A percentile compares a stretch with the other conserved stretches of the same genome.
These are phyloP conservation scores for Aspergillus nidulans DNA, from an alignment of 495 filamentous ascomycete species.

Conservation along the genomic window DNA sequence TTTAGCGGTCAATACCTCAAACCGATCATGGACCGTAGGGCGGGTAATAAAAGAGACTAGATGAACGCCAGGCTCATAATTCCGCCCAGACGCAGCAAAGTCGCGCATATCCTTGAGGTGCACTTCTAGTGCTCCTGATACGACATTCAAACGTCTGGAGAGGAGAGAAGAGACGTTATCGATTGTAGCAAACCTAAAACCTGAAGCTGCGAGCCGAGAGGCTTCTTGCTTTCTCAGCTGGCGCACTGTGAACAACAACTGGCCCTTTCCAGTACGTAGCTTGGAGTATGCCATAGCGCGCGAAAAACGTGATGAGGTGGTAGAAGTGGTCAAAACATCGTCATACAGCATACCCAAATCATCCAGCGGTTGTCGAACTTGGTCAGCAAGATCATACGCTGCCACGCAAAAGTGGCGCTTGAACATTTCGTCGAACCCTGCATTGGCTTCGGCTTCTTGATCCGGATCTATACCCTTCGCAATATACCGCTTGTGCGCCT, in stretches of 20 bases:
- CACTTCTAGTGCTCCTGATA: conserved; percentile 44
- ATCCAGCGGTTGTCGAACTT: conserved; percentile 56
- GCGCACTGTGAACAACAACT: conserved; percentile 78
- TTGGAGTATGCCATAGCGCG: conserved; percentile 32
- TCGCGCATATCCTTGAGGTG: conserved; percentile 59
- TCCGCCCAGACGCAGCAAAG: conserved; percentile 47
- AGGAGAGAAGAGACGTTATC: conserved; percentile 65
- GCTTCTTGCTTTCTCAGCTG: conserved; percentile 55
- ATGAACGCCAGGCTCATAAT: conserved; percentile 65
- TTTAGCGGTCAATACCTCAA: conserved; percentile 69
- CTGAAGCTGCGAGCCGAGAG: conserved; percentile 59
- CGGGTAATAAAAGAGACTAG: conserved; percentile 71
- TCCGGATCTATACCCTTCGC: conserved; percentile 31
- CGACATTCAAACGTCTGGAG: conserved; percentile 66
- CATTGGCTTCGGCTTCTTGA: conserved; percentile 36
- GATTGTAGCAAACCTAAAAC: conserved; percentile 70
- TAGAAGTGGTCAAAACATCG: conserved; percentile 65
- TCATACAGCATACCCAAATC: conserved; percentile 74
- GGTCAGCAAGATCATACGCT: conserved; percentile 65
- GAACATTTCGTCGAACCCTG: conserved; percentile 72
- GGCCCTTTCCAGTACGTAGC: conserved; percentile 55
- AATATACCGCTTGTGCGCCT: conserved; percentile 37
- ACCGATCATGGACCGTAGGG: conserved; percentile 60
- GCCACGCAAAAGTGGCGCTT: conserved; percentile 84
- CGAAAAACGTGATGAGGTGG: conserved; percentile 32